Base-by-base conservation (phyloP, 164 flowering plant genomes). In the Dillenia suffruticosa region DNA sequence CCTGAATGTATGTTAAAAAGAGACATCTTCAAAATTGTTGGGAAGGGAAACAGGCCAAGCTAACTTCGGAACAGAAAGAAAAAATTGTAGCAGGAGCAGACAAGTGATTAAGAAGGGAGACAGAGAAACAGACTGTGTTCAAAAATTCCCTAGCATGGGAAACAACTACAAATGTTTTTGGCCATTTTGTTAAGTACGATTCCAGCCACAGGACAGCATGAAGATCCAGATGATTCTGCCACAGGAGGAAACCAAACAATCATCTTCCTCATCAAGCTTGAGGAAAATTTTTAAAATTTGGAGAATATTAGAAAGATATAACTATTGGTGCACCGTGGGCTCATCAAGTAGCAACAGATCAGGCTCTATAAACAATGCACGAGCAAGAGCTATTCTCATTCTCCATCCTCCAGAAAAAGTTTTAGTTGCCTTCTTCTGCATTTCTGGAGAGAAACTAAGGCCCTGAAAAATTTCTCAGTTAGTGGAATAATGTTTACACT, bases 371-470 rank as follows among this genome's bases (percentile, higher is more conserved):
- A 95, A 95, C 49, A 95, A 71, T 17, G 99, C 99, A 63, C 99
- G 96, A 46, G 99, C 99, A 77, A 95, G 96, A 68, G 99, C 97
- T 58, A 95, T 88, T 68, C 99, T 79, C 99, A 95, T 95, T 46
- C 99, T 65, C 99, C 99, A 95, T 72, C 99, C 99, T 71, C 97
- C 99, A 68, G 97, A 92, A 74, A 95, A 95, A 54, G 97, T 72
- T 72, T 79, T 90, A 49, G 99, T 95, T 17, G 97, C 72, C 63
- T 77, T 87, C 63, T 50, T 63, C 73, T 88, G 96, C 99, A 95
- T 95, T 70, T 95, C 99, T 59, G 94, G 70, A 60, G 99, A 65
- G 81, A 95, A 95, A 80, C 99, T 92, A 11, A 95, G 90, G 65
- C 99, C 99, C 99, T 95, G 84, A 51, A 74, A 72, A 49, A 9